A percentile compares a stretch with the other conserved stretches of the same genome.
Conservation (phyloP, 768 basidiomycete species). For the Lenzites betulinus region DNA sequence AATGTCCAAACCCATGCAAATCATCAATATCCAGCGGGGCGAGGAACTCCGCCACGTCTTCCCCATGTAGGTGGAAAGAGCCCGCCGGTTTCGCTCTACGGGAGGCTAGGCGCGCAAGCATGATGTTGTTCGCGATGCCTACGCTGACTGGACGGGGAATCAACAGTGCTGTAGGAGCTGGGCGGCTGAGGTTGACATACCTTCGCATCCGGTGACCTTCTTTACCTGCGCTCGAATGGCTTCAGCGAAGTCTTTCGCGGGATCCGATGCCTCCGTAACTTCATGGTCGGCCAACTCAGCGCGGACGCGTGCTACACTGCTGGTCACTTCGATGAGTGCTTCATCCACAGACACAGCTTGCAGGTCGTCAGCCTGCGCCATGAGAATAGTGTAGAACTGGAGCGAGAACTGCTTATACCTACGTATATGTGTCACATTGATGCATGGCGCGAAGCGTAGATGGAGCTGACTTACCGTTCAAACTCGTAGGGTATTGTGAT, state of each 20-base stretch:
- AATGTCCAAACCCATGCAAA: constrained; percentile 85
- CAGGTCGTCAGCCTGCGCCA: constrained; percentile 86
- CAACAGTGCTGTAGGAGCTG: neutral
- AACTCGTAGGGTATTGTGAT: constrained; percentile 93
- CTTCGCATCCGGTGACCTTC: constrained; percentile 82
- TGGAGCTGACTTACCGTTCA: constrained; percentile 54
- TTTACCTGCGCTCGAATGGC: constrained; percentile 75
- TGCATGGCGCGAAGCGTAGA: neutral
- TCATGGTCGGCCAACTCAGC: constrained; percentile 32
- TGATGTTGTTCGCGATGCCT: constrained; percentile 89
- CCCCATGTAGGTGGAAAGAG: constrained; percentile 69
- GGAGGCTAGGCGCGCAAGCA: constrained; percentile 91
- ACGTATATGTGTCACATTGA: constrained; percentile 1
- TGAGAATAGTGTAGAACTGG: constrained; percentile 90
- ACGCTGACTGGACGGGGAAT: constrained; percentile 66
- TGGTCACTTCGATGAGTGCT: constrained; percentile 87
- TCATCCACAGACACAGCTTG: constrained; percentile 98
- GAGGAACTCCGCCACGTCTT: constrained; percentile 55
- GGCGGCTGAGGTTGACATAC: no score
- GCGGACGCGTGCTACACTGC: constrained; percentile 46
- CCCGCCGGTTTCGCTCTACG: constrained; percentile 90
- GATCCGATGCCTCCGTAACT: constrained; percentile 41
- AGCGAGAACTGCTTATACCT: constrained; percentile 86
- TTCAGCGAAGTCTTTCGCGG: constrained; percentile 80
- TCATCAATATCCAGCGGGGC: constrained; percentile 74